phyloP scores from a whole-genome alignment of 495 filamentous ascomycete genomes.

The Sordaria brevicollis region DNA sequence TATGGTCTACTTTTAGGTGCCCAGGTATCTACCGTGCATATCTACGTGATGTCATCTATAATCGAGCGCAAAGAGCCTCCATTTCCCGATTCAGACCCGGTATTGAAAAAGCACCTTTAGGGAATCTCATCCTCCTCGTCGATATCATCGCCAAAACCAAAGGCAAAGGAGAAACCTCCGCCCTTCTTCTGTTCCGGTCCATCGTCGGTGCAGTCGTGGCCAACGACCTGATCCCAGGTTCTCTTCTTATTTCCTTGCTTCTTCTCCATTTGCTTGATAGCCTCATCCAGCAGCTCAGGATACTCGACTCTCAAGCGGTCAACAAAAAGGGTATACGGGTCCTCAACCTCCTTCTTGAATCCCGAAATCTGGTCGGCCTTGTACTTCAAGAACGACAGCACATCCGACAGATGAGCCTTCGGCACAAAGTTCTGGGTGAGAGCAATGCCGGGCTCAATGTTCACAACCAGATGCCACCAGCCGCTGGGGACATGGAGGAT shows the following conservation, averaged over 20 bases:
- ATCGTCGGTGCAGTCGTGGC: conserved; percentile 31
- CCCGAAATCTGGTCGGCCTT: conserved; percentile 80
- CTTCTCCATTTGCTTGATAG: conserved; percentile 51
- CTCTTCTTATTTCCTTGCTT: conserved; percentile 57
- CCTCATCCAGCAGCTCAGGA: conserved; percentile 56
- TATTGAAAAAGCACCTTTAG: neutral
- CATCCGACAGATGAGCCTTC: conserved; percentile 57
- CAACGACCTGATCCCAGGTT: conserved; percentile 76
- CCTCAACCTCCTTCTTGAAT: conserved; percentile 60
- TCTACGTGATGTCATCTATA: neutral
- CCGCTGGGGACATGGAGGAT: conserved; percentile 85
- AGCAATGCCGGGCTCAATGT: conserved; percentile 71
- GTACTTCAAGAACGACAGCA: conserved; percentile 72
- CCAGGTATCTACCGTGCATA: neutral
- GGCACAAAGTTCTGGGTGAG: conserved; percentile 97
- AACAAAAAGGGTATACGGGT: conserved; percentile 72
- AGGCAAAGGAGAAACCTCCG: conserved; percentile 71
- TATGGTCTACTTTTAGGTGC: neutral
- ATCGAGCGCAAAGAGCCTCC: neutral
- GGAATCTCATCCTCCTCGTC: conserved; percentile 32
- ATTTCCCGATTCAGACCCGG: neutral
- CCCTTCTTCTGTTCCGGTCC: conserved; percentile 23
- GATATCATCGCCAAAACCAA: conserved; percentile 55
- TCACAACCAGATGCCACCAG: conserved; percentile 97
- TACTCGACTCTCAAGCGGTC: conserved; percentile 51